Evolutionary conservation across 129 eudicot species (phyloP).

Genomic region (Centrapalus pauciflorus): DNA sequence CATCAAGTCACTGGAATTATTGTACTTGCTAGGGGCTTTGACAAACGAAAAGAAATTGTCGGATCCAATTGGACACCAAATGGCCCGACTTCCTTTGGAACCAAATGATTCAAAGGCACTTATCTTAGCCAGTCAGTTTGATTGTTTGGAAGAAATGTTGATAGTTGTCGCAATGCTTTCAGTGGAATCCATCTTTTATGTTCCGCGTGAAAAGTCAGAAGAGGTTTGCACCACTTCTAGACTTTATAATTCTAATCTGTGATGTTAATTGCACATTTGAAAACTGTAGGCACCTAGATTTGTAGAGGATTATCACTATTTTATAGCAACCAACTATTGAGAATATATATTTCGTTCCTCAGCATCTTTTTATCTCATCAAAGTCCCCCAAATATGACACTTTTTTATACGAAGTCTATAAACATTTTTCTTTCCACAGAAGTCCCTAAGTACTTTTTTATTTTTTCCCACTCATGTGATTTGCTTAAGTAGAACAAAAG

Average conservation of each 20-base stretch:
- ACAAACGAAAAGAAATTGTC: conserved; percentile 61
- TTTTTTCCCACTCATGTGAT: no score
- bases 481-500: no score
- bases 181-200: conserved; percentile 87
- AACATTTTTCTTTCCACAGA: no score
- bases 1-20: conserved; percentile 52
- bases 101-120: conserved; percentile 87
- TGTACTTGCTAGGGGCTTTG: conserved; percentile 67
- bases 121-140: conserved; percentile 72
- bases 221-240: conserved; percentile 47
- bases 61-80: conserved; percentile 85
- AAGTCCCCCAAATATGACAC: no score
- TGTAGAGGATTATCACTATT: no score
- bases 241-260: neutral
- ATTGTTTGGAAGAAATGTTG: conserved; percentile 89
- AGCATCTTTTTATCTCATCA: no score
- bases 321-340: no score
- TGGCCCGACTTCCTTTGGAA: conserved; percentile 87
- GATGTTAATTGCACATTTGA: neutral
- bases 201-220: conserved; percentile 84
- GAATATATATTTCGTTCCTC: no score
- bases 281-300: no score
- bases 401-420: no score
- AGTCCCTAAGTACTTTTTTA: no score
- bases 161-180: conserved; percentile 93